phyloP scores from a whole-genome alignment of 2,329 filamentous ascomycete species.

The Trichoderma afroharzianum region DNA sequence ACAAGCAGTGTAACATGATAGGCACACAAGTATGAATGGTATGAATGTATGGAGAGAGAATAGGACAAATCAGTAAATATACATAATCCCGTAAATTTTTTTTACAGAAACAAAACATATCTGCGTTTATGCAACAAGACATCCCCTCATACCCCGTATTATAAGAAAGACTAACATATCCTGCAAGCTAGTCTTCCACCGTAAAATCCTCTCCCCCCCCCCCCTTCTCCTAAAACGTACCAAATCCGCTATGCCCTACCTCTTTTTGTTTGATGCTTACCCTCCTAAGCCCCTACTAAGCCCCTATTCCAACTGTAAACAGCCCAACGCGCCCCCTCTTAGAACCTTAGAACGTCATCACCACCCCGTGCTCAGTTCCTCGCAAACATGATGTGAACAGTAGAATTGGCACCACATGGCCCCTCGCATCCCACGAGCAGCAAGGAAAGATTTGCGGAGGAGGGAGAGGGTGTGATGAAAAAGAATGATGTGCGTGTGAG shows the following conservation, averaged over 20 bases:
- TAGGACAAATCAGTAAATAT: not conserved
- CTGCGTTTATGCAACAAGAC: slow-evolving; percentile 1
- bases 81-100: not conserved
- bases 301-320: not conserved
- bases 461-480: not conserved
- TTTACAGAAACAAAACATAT: not conserved
- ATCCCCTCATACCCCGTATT: not conserved
- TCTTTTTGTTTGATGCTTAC: not conserved
- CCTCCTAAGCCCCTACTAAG: not conserved
- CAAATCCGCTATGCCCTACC: not conserved
- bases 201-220: not conserved
- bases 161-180: slow-evolving; percentile 5
- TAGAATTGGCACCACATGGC: not conserved
- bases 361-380: not conserved
- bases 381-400: not conserved
- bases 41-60: not conserved
- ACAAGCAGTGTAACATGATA: not conserved
- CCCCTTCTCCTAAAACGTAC: not conserved
- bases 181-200: not conserved
- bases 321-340: not conserved
- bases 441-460: not conserved
- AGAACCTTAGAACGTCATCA: not conserved
- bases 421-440: not conserved
- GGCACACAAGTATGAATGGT: not conserved
- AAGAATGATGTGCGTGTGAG: slow-evolving; percentile 1